Evolutionary conservation across 2,329 filamentous ascomycete species (phyloP).

Genomic region (Fusarium multiceps): DNA sequence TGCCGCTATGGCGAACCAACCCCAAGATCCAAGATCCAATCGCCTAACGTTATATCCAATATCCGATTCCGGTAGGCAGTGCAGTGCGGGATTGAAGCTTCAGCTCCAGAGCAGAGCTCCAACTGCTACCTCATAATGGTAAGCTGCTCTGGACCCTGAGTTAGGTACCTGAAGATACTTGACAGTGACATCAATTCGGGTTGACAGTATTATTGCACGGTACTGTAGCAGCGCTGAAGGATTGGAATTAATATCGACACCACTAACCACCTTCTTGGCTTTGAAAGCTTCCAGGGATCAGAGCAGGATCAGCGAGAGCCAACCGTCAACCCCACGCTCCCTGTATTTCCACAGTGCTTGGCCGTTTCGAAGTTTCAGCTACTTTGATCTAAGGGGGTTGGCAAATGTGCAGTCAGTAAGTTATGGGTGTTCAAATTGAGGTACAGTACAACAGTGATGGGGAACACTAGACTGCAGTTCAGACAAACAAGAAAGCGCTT

Average conservation of each 20-base stretch:
- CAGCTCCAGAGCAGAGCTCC: slow-evolving; percentile 2
- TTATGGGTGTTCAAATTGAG: not conserved
- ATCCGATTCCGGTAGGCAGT: slow-evolving; percentile 10
- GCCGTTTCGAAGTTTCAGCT: slow-evolving; percentile 30
- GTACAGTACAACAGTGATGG: not conserved
- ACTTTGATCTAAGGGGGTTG: slow-evolving; percentile 1
- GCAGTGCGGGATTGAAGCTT: slow-evolving; percentile 30
- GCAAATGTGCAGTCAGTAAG: not conserved
- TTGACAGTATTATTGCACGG: not conserved
- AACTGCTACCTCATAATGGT: not conserved
- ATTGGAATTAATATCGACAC: slow-evolving; percentile 28
- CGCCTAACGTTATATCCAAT: not conserved
- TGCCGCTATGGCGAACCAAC: slow-evolving; percentile 36
- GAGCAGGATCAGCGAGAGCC: slow-evolving; percentile 39
- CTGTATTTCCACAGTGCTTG: slow-evolving; percentile 32
- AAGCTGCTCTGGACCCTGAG: slow-evolving; percentile 8
- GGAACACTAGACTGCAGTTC: not conserved
- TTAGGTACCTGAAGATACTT: slow-evolving; percentile 21
- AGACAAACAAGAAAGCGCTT: slow-evolving; percentile 16
- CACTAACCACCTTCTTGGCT: slow-evolving; percentile 2
- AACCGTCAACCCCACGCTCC: slow-evolving; percentile 46
- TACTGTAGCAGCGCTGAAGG: slow-evolving; percentile 1
- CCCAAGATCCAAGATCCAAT: slow-evolving; percentile 7
- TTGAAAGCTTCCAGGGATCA: slow-evolving; percentile 16
- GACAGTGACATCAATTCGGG: slow-evolving; percentile 18